phyloP scores from a whole-genome alignment of 495 filamentous ascomycete species.

The Ascodesmis nigricans region DNA sequence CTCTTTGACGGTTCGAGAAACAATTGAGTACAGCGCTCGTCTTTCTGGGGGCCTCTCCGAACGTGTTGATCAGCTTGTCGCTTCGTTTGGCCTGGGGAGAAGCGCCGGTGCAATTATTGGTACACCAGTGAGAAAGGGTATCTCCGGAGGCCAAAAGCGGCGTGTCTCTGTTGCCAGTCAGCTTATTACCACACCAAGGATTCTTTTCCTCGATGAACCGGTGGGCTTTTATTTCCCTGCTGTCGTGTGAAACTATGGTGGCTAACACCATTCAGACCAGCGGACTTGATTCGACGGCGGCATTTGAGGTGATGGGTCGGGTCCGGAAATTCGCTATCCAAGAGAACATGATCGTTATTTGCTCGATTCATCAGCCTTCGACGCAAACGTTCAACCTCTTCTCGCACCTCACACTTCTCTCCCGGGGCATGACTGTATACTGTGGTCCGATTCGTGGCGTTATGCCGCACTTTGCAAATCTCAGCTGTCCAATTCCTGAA shows the following conservation, averaged over 20 bases:
- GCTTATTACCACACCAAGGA: constrained; percentile 54
- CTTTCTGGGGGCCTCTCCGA: constrained; percentile 5
- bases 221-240: not conserved
- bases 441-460: constrained; percentile 36
- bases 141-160: constrained; percentile 61
- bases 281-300: constrained; percentile 50
- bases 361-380: constrained; percentile 64
- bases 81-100: constrained; percentile 37
- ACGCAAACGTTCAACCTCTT: constrained; percentile 55
- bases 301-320: constrained; percentile 44
- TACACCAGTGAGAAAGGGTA: constrained; percentile 56
- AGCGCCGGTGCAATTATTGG: constrained; percentile 50
- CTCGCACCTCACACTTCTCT: constrained; percentile 54
- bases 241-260: not conserved
- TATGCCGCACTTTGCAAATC: constrained; percentile 33
- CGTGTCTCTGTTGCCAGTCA: constrained; percentile 56
- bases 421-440: constrained; percentile 44
- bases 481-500: constrained; percentile 37
- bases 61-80: constrained; percentile 34
- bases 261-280: constrained; percentile 27
- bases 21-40: constrained; percentile 42
- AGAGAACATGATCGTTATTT: constrained; percentile 52
- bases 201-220: constrained; percentile 64
- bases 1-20: constrained; percentile 54
- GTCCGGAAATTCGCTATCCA: constrained; percentile 37